A percentile compares a stretch with the other conserved stretches of the same genome.
Conservation (phyloP, 2,329 filamentous ascomycete species). For the Aureobasidium zeae region DNA sequence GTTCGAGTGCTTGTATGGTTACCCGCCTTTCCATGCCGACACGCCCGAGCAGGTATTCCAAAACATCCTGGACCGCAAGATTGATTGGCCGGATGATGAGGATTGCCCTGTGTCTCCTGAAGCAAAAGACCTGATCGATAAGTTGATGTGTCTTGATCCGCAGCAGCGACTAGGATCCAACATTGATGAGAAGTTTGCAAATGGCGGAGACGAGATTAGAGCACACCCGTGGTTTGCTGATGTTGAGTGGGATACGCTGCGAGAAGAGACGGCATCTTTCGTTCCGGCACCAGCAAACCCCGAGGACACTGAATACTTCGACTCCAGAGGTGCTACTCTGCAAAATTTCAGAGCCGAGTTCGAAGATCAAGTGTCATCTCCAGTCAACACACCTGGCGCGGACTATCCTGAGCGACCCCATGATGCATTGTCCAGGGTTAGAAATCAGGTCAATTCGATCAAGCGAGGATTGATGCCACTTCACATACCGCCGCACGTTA, state of each 20-base stretch:
- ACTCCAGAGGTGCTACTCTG: constrained; percentile 79
- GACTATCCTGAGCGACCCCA: constrained; percentile 87
- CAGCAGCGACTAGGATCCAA: constrained; percentile 77
- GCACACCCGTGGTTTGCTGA: constrained; percentile 81
- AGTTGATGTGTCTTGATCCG: constrained; percentile 76
- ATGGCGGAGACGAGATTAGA: constrained; percentile 84
- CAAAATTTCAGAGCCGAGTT: constrained; percentile 91
- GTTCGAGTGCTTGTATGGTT: constrained; percentile 90
- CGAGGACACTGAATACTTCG: constrained; percentile 97
- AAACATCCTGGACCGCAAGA: constrained; percentile 82
- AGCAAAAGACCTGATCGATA: constrained; percentile 90
- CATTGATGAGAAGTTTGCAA: constrained; percentile 67
- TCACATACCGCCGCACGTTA: constrained; percentile 91
- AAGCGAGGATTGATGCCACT: constrained; percentile 91
- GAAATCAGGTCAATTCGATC: constrained; percentile 72
- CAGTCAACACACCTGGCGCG: constrained; percentile 56
- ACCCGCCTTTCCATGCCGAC: constrained; percentile 83
- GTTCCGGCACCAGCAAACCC: constrained; percentile 86
- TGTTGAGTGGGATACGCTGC: constrained; percentile 77
- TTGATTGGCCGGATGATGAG: constrained; percentile 83
- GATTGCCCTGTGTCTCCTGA: constrained; percentile 67
- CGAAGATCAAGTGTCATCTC: constrained; percentile 75
- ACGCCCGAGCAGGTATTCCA: constrained; percentile 93
- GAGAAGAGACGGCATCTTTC: constrained; percentile 95
- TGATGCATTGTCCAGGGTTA: constrained; percentile 82